Evolutionary conservation across 768 basidiomycete species (phyloP), one percentile per base, ranked within the genome.

Genomic region (Mycena leptocephala): DNA sequence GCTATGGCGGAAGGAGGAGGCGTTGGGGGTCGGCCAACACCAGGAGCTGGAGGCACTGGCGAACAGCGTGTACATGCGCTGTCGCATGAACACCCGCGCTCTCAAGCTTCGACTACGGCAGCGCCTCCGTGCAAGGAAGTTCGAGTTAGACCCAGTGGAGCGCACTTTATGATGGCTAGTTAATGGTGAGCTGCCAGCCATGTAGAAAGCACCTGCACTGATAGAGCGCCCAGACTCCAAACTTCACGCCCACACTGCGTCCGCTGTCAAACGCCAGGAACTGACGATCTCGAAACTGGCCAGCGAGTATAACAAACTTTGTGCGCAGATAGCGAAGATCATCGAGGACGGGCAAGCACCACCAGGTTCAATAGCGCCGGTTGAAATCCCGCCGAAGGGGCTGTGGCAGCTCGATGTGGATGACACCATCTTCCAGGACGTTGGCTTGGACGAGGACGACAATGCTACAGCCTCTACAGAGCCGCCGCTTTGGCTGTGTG

Each of bases 401-500:
- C 35, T 69, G 9, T 70, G 68, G 68, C 18, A 61, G 20, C 22
- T 65, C 26, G 63, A 65, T 16, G 41, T 65, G 13, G 63, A 65
- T 43, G 63, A 65, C 9, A 22, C 20, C 16, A 58, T 58, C 56
- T 58, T 58, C 32, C 18, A 58, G 22, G 56, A 58, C 18, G 28
- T 30, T 20, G 63, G 30, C 9, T 22, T 65, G 43, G 63, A 77
- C 53, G 81, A 83, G 37, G 56, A 41, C 20, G 43, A 74, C 11
- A 46, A 63, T 13, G 51, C 70, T 69, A n/a, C n/a, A n/a, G n/a
- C n/a, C n/a, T n/a, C n/a, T n/a, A n/a, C n/a, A n/a, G 48, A 61
- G 39, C 30, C 76, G 20, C 79, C 80, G 0, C 24, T 20, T 10
- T 87, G 87, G 86, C 76, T 85, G 0, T 79, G 81, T 10, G 79